Base-by-base conservation (phyloP, 768 basidiomycete species). In the Boletus eberwhitei region DNA sequence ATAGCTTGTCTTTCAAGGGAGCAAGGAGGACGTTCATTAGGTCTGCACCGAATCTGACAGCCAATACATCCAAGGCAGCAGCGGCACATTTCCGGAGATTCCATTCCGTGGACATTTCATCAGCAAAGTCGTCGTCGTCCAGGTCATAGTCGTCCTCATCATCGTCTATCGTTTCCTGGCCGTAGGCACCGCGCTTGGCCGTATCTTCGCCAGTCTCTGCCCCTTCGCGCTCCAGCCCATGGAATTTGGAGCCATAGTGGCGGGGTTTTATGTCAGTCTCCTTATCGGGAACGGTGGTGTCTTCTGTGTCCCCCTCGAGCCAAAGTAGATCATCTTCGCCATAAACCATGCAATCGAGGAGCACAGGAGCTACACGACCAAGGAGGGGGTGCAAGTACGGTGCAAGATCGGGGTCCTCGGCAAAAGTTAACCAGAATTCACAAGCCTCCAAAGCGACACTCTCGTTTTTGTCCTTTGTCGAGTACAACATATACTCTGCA, bases 361-460 rank as follows among this genome's bases (percentile, higher is more conserved):
- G 77, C 17, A 97, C 87, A 0, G 97, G 97, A 3, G 90, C 93
- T 38, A 99, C 92, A 62, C 91, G 90, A n/a, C 79, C 85, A 9
- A 99, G 79, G 55, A 94, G 81, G 2, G 95, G 95, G 55, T 85
- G 87, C 26, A 99, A 77, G 68, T 88, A 90, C 3, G 85, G 82
- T 11, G 86, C 85, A 22, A 98, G 79, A 47, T 93, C 92, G 37
- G 86, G 86, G 62, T 98, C 93, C 70, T 99, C 97, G 16, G 97
- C 95, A 66, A 99, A 98, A 2, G 95, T 97, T 57, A 99, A 79
- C 97, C 97, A 99, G 72, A 99, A 99, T 78, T 99, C 97, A 79
- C 95, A 97, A 22, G 97, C 97, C 75, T 99, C 97, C 46, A 99
- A 79, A 3, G 96, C 94, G 50, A 93, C 96, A 58, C 87, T 88